Evolutionary conservation across 495 filamentous ascomycete genomes (phyloP).

Genomic region (Penicillium paradoxum): DNA sequence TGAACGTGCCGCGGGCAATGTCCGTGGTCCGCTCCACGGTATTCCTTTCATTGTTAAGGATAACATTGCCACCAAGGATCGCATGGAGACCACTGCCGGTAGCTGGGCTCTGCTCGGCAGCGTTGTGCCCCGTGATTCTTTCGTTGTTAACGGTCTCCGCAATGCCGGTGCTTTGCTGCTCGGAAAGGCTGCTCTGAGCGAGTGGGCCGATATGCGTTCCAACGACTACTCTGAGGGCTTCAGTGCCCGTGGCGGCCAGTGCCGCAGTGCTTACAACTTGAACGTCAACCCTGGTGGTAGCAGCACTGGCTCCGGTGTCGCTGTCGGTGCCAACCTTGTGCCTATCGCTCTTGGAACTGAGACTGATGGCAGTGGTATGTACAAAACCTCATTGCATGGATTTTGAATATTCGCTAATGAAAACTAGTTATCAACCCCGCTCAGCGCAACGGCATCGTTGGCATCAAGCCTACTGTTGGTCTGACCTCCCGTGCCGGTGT

Average conservation of each 20-base stretch:
- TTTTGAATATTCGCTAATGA: neutral
- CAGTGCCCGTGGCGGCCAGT: slow-evolving; percentile 60
- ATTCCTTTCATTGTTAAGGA: slow-evolving; percentile 73
- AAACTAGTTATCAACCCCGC: slow-evolving; percentile 59
- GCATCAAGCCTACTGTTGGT: slow-evolving; percentile 66
- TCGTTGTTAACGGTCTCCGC: slow-evolving; percentile 56
- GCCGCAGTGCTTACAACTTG: slow-evolving; percentile 61
- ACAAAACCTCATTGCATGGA: neutral
- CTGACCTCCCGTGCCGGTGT: slow-evolving; percentile 58
- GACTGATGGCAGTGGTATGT: slow-evolving; percentile 58
- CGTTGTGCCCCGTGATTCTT: slow-evolving; percentile 60
- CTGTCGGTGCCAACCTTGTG: slow-evolving; percentile 57
- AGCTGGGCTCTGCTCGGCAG: slow-evolving; percentile 58
- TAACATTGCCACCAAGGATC: slow-evolving; percentile 66
- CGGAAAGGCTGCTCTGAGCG: slow-evolving; percentile 64
- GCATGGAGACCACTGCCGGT: slow-evolving; percentile 62
- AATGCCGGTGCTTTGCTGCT: slow-evolving; percentile 62
- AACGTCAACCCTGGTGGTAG: slow-evolving; percentile 64
- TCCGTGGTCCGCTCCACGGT: slow-evolving; percentile 61
- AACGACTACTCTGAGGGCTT: slow-evolving; percentile 69
- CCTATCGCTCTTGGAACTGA: slow-evolving; percentile 66
- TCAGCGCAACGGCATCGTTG: slow-evolving; percentile 48
- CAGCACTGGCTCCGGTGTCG: slow-evolving; percentile 57
- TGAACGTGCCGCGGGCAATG: slow-evolving; percentile 50
- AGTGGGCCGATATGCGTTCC: slow-evolving; percentile 72